Conservation (phyloP, 208 protist species). For the Trypanosoma brucei region DNA sequence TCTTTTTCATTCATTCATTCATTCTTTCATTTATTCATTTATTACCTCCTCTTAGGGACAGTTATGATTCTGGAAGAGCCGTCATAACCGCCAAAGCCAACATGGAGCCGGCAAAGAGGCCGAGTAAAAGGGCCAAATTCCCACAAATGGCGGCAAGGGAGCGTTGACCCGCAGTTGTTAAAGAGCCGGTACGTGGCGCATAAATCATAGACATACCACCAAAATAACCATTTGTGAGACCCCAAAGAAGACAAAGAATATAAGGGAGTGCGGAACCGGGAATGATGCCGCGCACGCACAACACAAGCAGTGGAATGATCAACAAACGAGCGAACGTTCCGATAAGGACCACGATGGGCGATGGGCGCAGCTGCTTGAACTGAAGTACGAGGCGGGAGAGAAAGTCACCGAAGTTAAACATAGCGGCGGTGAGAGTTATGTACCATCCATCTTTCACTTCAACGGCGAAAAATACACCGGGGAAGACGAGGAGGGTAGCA, state of each 20-base stretch:
- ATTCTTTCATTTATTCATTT: no score
- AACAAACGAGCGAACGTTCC: conserved; percentile 42
- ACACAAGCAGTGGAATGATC: conserved; percentile 48
- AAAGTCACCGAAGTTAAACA: conserved; percentile 71
- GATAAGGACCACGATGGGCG: conserved; percentile 39
- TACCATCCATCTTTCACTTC: conserved; percentile 34
- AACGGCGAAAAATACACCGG: conserved; percentile 59
- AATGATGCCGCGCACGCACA: conserved; percentile 60
- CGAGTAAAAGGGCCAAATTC: conserved; percentile 46
- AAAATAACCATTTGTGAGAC: conserved; percentile 79
- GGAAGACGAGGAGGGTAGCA: conserved; percentile 60
- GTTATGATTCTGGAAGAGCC: neutral
- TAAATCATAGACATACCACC: conserved; percentile 66
- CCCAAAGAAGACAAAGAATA: conserved; percentile 41
- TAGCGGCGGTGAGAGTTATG: conserved; percentile 40
- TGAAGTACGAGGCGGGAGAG: conserved; percentile 36
- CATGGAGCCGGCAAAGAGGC: conserved; percentile 47
- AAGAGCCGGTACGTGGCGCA: conserved; percentile 36
- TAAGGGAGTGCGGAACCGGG: conserved; percentile 35
- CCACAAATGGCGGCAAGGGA: conserved; percentile 44
- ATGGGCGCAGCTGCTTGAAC: conserved; percentile 33
- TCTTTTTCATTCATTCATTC: no score
- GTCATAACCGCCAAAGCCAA: conserved; percentile 40
- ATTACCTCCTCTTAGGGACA: neutral
- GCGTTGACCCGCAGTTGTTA: conserved; percentile 54